phyloP scores from a whole-genome alignment of 495 filamentous ascomycete genomes.

The Staphylotrichum longicolle region DNA sequence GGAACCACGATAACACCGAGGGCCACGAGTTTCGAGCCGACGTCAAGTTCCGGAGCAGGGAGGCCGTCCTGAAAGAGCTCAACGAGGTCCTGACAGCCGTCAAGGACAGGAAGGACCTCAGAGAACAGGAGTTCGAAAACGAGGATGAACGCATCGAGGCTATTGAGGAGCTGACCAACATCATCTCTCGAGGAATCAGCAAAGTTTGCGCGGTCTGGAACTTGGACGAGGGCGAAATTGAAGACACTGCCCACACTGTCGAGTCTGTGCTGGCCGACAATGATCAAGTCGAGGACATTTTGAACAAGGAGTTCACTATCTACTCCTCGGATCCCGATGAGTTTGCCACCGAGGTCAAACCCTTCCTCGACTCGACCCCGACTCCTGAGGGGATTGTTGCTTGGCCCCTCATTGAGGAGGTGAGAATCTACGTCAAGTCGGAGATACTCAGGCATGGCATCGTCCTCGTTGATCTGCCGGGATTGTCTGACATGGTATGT shows the following conservation, averaged over 20 bases:
- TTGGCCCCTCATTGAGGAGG: slow-evolving; percentile 32
- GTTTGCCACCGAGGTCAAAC: slow-evolving; percentile 18
- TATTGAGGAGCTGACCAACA: slow-evolving; percentile 4
- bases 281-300: background rate
- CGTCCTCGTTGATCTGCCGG: slow-evolving; percentile 29
- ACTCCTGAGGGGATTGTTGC: slow-evolving; percentile 6
- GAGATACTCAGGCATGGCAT: slow-evolving; percentile 27
- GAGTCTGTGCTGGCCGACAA: slow-evolving; percentile 11
- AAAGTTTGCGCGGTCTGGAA: slow-evolving; percentile 19
- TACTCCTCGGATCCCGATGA: slow-evolving; percentile 14
- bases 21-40: slow-evolving; percentile 23
- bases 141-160: slow-evolving; percentile 12
- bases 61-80: slow-evolving; percentile 23
- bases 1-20: slow-evolving; percentile 20
- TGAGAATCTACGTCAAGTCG: slow-evolving; percentile 26
- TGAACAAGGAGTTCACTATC: slow-evolving; percentile 14
- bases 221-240: slow-evolving; percentile 22
- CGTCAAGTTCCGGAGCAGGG: slow-evolving; percentile 20
- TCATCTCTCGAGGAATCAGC: background rate
- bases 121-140: slow-evolving; percentile 4
- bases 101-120: slow-evolving; percentile 3
- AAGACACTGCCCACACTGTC: slow-evolving; percentile 26
- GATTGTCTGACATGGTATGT: slow-evolving; percentile 22
- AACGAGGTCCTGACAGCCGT: slow-evolving; percentile 13
- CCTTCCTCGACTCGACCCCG: slow-evolving; percentile 23